A percentile compares a stretch with the other conserved stretches of the same genome.
phyloP scores from a whole-genome alignment of 148 eudicot genomes.

The Chenopodium album region DNA sequence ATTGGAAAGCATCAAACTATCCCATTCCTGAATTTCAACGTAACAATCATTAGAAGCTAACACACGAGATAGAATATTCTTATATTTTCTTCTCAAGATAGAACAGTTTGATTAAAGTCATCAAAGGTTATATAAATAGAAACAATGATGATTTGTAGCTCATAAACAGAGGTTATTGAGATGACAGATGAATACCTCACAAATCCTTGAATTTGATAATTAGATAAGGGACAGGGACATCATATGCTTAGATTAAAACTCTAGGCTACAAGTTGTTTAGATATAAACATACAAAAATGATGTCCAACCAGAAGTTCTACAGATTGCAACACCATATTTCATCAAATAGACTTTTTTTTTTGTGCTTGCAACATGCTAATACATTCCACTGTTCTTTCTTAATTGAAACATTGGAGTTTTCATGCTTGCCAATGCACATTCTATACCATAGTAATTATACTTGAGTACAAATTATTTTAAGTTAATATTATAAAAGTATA shows the following conservation, averaged over 20 bases:
- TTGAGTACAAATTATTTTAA: too few relatives aligned
- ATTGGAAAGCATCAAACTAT: constrained; percentile 88
- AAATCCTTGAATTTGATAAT: background rate
- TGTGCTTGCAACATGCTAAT: too few relatives aligned
- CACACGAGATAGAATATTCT: background rate
- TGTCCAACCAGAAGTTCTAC: too few relatives aligned
- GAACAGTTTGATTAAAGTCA: background rate
- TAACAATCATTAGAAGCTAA: constrained; percentile 15
- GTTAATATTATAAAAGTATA: too few relatives aligned
- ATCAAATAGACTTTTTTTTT: too few relatives aligned
- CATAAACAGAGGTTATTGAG: background rate
- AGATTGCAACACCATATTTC: too few relatives aligned
- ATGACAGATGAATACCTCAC: background rate
- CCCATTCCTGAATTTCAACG: constrained; percentile 73
- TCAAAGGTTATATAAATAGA: background rate
- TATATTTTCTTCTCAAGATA: background rate
- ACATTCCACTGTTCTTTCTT: too few relatives aligned
- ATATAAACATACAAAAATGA: too few relatives aligned
- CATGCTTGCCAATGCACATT: too few relatives aligned
- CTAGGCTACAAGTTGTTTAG: too few relatives aligned
- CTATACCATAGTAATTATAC: too few relatives aligned
- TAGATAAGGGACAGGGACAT: background rate
- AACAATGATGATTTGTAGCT: background rate
- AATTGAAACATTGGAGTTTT: too few relatives aligned
- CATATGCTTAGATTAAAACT: background rate